phyloP scores from a whole-genome alignment of 176 grass and related monocot genomes.

The Triticum monococcum region DNA sequence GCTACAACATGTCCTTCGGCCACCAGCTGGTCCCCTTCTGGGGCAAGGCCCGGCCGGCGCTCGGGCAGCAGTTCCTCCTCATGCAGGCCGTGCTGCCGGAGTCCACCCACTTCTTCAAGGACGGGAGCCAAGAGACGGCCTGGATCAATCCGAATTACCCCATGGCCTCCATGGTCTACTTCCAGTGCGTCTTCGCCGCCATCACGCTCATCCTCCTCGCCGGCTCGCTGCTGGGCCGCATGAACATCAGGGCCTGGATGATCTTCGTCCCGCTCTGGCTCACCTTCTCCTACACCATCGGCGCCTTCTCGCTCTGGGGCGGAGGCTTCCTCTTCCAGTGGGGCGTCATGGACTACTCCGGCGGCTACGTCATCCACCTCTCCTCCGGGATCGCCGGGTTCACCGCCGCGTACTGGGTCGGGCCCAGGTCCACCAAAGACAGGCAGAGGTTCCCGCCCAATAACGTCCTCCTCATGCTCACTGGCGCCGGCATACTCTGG shows the following conservation, averaged over 20 bases:
- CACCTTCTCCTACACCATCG: slow-evolving; percentile 95
- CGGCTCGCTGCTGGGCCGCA: slow-evolving; percentile 76
- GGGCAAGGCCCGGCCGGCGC: slow-evolving; percentile 70
- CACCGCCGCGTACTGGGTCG: slow-evolving; percentile 90
- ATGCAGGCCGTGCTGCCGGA: slow-evolving; percentile 45
- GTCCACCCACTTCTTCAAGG: slow-evolving; percentile 7
- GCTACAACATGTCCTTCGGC: slow-evolving; percentile 90
- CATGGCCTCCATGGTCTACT: slow-evolving; percentile 93
- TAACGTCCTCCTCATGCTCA: slow-evolving; percentile 88
- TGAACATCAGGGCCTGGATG: slow-evolving; percentile 94
- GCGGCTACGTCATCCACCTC: slow-evolving; percentile 93
- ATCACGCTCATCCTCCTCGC: slow-evolving; percentile 88
- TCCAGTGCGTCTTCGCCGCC: slow-evolving; percentile 89
- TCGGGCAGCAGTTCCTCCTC: slow-evolving; percentile 67
- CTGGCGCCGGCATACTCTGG: slow-evolving; percentile 87
- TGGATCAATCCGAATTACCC: slow-evolving; percentile 50
- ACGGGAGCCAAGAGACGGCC: background rate
- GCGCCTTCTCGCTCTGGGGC: slow-evolving; percentile 91
- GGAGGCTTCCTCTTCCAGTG: slow-evolving; percentile 95
- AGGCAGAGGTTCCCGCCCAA: slow-evolving; percentile 90
- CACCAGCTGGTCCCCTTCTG: slow-evolving; percentile 75
- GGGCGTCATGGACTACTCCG: slow-evolving; percentile 96
- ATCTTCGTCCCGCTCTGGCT: slow-evolving; percentile 92
- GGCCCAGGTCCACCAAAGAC: slow-evolving; percentile 81
- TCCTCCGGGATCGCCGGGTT: slow-evolving; percentile 84